phyloP scores from a whole-genome alignment of 805 yeast genomes.

The Yarrowia porcina region DNA sequence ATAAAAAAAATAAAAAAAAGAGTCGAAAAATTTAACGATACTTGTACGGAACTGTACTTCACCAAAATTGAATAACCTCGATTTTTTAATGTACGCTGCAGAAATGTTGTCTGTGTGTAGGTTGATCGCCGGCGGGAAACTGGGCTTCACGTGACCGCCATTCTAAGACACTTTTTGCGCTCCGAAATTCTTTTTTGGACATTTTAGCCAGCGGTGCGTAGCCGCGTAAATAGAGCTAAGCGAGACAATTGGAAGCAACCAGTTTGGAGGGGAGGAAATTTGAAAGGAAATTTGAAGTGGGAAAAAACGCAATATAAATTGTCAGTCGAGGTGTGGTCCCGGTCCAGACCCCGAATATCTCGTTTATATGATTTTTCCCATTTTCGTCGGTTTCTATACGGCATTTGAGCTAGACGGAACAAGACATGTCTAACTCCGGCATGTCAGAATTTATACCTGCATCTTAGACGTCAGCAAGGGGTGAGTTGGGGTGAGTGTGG shows the following conservation, averaged over 20 bases:
- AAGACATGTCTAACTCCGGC: background rate
- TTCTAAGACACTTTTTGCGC: background rate
- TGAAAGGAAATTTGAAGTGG: no score
- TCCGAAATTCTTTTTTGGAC: background rate
- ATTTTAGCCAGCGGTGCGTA: background rate
- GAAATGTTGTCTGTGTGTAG: no score
- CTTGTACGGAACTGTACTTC: no score
- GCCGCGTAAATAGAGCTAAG: background rate
- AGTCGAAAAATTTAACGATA: no score
- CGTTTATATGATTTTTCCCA: background rate
- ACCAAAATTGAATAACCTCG: no score
- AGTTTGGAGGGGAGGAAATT: no score
- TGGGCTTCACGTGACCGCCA: background rate
- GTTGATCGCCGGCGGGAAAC: background rate
- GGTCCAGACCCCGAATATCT: no score
- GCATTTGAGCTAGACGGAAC: slow-evolving; percentile 1
- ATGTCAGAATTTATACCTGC: background rate
- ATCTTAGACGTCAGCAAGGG: background rate
- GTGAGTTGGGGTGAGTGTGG: background rate
- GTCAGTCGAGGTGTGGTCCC: no score
- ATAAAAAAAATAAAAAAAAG: no score
- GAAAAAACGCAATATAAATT: no score
- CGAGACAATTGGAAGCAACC: background rate
- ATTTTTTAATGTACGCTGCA: slow-evolving; percentile 3
- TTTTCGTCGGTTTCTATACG: slow-evolving; percentile 1